Evolutionary conservation across 2,329 filamentous ascomycete genomes (phyloP), one percentile per base, ranked within the genome.

Genomic region (Pezizomycotina sp.): DNA sequence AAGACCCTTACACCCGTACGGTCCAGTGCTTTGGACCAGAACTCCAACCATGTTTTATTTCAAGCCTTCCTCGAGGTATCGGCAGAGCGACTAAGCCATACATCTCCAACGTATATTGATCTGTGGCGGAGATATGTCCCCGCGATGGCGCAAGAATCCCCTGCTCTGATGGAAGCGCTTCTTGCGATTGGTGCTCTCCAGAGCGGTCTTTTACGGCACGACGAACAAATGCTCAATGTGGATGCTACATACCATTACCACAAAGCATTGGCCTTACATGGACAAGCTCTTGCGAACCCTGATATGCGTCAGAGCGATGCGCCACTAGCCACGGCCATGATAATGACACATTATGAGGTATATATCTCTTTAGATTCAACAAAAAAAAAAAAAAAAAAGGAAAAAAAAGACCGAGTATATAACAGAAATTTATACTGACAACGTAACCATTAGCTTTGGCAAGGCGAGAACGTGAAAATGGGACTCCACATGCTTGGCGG

Each of bases 391-490:
- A n/a, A n/a, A n/a, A n/a, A n/a, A n/a, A n/a, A n/a, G n/a, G n/a
- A n/a, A n/a, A n/a, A n/a, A n/a, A n/a, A n/a, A n/a, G n/a, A n/a
- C n/a, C n/a, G n/a, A n/a, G n/a, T n/a, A n/a, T n/a, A n/a, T n/a
- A n/a, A n/a, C n/a, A n/a, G n/a, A n/a, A 27, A 40, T 31, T 21
- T 9, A 32, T 23, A 15, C 24, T 27, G 12, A 10, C 14, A 6
- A 24, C 14, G 4, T n/a, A n/a, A n/a, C 12, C 10, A n/a, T 15
- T 36, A 48, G 44, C 33, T 50, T 30, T 49, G 48, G 48, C 47
- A 47, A 23, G 48, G 48, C n/a, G 48, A 50, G 36, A 48, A 49
- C 19, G 46, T 50, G 29, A 50, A 50, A 29, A 49, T 50, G 46
- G 48, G 48, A 22, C 47, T 50, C 12, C 48, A 50, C 27, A 50